Evolutionary conservation across 2,329 filamentous ascomycete genomes (phyloP).

Genomic region (Diaporthe capsici): DNA sequence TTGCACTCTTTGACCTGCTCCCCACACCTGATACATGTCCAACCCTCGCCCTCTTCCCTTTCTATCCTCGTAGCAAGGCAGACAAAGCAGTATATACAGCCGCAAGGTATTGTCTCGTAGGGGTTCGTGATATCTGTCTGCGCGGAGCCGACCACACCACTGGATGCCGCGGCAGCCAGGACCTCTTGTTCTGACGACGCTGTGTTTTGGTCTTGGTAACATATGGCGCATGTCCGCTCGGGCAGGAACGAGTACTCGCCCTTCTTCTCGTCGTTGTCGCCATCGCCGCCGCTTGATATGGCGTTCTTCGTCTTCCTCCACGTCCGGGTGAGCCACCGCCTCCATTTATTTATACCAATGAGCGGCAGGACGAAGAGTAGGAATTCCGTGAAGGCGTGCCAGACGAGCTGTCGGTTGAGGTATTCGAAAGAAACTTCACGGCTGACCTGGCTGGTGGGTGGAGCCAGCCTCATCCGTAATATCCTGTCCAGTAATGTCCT

Average conservation of each 20-base stretch:
- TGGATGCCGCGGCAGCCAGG: conserved; percentile 74
- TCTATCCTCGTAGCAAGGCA: conserved; percentile 93
- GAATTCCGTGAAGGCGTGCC: conserved; percentile 99
- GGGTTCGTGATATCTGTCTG: conserved; percentile 97
- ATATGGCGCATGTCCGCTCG: conserved; percentile 95
- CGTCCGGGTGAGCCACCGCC: conserved; percentile 87
- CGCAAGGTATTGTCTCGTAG: conserved; percentile 90
- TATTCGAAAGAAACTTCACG: conserved; percentile 98
- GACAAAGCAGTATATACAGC: conserved; percentile 95
- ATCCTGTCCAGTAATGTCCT: conserved; percentile 90
- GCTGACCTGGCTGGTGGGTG: conserved; percentile 86
- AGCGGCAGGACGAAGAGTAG: conserved; percentile 96
- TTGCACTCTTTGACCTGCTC: conserved; percentile 86
- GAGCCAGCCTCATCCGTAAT: conserved; percentile 86
- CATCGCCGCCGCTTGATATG: conserved; percentile 60
- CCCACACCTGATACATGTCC: conserved; percentile 91
- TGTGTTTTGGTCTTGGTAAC: conserved; percentile 93
- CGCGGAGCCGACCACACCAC: conserved; percentile 87
- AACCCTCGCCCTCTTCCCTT: conserved; percentile 93
- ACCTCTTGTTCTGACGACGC: conserved; percentile 82
- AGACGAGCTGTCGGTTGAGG: conserved; percentile 95
- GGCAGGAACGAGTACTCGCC: conserved; percentile 90
- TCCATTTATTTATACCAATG: conserved; percentile 95
- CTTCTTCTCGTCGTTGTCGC: conserved; percentile 60
- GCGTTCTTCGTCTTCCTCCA: conserved; percentile 85